phyloP scores from a whole-genome alignment of 129 eudicot species.

The Pseudognaphalium luteoalbum region DNA sequence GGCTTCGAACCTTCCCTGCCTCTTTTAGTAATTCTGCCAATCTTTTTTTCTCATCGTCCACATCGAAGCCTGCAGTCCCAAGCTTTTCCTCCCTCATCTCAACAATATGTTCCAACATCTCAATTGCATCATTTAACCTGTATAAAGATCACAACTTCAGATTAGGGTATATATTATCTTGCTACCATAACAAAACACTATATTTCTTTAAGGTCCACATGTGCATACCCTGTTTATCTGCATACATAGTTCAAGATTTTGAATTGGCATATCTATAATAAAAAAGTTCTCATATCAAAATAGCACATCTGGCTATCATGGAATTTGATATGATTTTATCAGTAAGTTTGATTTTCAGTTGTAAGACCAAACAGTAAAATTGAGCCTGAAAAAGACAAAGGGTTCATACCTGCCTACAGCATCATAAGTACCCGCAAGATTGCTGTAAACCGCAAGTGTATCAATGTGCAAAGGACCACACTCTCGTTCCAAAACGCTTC shows the following conservation, averaged over 20 bases:
- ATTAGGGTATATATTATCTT: background rate
- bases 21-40: conserved; percentile 34
- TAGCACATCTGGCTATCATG: background rate
- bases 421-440: conserved; percentile 85
- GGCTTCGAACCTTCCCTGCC: conserved; percentile 34
- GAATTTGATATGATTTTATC: background rate
- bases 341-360: background rate
- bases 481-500: conserved; percentile 63
- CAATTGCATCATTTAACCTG: conserved; percentile 44
- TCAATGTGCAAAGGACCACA: conserved; percentile 75
- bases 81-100: conserved; percentile 41
- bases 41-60: conserved; percentile 39
- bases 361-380: background rate
- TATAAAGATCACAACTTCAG: conserved; percentile 24
- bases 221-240: background rate
- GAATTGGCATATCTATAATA: background rate
- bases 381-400: background rate
- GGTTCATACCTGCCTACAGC: conserved; percentile 74
- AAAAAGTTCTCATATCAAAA: conserved; percentile 1
- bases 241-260: conserved; percentile 8
- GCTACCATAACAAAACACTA: background rate
- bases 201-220: background rate
- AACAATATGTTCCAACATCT: conserved; percentile 39
- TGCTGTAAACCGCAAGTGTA: conserved; percentile 79
- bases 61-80: conserved; percentile 33